Evolutionary conservation across 768 basidiomycete species (phyloP), one percentile per base, ranked within the genome.

Genomic region (Termitomyces sp.): DNA sequence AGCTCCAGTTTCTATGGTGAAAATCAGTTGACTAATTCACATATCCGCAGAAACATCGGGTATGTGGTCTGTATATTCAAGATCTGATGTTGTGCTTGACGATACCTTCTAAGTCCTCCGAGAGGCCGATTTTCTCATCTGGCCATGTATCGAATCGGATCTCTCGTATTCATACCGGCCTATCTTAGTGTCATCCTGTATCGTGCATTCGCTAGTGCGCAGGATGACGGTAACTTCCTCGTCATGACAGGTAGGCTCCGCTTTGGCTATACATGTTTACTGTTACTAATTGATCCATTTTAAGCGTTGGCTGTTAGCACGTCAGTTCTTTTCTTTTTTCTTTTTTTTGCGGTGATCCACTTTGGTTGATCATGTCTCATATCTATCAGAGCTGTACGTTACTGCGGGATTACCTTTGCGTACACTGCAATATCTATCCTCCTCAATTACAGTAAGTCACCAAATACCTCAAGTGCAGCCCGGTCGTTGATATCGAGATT

Each of bases 361-460:
- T 41, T 28, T 45, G 46, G 30, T 35, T 43, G 58, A 21, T 59
- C 14, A 32, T 21, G 42, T 32, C 10, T 40, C 41, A 41, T 57
- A 11, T 44, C 48, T 5, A 57, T 46, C 63, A 95, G 92, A 35
- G 93, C 93, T 38, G 70, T 93, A 48, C 82, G 94, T 53, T 98
- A 88, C 68, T 93, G 91, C 64, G 94, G 90, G 26, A 82, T 76
- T 60, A 94, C 90, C 1, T 95, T 96, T 70, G 82, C 81, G 17
- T 98, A 96, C 71, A 98, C 97, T 0, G 80, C 93, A 1, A 83
- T 97, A 57, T 86, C 92, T 26, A 91, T 96, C 51, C 77, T 95
- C 11, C 75, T 96, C 5, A 91, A 92, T 65, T 92, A 92, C 66
- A 90, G 88, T 90, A 66, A 54, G 73, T 9, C 26, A 53, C 45